These are phyloP conservation scores for Eimeria zaria DNA, from an alignment of 169 alveolate species.

Conservation along the genomic window DNA sequence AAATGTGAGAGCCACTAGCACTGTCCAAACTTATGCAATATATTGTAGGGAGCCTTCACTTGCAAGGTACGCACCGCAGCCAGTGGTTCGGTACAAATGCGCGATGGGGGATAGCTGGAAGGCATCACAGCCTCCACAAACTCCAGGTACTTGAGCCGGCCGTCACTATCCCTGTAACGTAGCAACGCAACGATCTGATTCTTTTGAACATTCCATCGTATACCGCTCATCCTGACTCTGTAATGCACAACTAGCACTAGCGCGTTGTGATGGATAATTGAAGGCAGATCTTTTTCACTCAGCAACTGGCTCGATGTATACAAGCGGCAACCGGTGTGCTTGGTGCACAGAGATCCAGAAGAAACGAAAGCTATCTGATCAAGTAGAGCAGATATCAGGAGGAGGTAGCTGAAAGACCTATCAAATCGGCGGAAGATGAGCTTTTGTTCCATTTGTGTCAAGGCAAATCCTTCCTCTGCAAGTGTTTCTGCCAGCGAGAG, in stretches of 20 bases:
- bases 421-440: conserved; percentile 82
- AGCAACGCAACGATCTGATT: not conserved
- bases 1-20: not conserved
- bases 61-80: conserved; percentile 1
- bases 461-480: conserved; percentile 74
- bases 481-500: conserved; percentile 83
- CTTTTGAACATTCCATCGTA: not conserved
- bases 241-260: not conserved
- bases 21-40: not conserved
- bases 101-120: conserved; percentile 41
- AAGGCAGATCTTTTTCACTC: not conserved
- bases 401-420: conserved; percentile 60
- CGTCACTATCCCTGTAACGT: conserved; percentile 82
- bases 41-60: not conserved
- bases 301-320: not conserved
- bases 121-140: conserved; percentile 82
- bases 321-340: not conserved
- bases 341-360: not conserved
- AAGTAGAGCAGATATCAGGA: not conserved
- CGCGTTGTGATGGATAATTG: not conserved
- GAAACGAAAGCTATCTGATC: not conserved
- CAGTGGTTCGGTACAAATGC: not conserved
- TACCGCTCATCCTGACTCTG: not conserved
- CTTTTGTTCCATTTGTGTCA: conserved; percentile 61
- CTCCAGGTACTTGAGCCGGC: conserved; percentile 80